Percentiles rank a stretch among this genome's conserved stretches.
These are phyloP conservation scores for Flaveria ramosissima DNA, from an alignment of 129 eudicot species.

Conservation along the genomic window DNA sequence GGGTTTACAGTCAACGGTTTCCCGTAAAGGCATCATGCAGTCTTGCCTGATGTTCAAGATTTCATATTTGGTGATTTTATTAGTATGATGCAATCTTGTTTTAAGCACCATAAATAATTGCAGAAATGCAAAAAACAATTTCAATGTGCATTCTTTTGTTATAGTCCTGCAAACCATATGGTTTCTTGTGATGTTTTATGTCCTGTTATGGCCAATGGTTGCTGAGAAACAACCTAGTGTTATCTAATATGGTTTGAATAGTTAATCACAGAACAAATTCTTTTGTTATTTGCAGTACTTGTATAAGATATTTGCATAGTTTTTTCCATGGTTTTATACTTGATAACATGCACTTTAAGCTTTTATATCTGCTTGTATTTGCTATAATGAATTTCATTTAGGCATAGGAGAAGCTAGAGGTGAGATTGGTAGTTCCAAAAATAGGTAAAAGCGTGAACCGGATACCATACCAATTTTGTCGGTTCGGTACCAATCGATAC, in stretches of 20 bases:
- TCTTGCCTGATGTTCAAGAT: not conserved
- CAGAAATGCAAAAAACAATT: not conserved
- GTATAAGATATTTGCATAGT: not conserved
- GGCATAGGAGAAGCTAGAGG: too few species aligned
- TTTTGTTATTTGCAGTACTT: not conserved
- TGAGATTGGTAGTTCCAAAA: too few species aligned
- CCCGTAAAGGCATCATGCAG: not conserved
- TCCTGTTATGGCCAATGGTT: too few species aligned
- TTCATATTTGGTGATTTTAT: not conserved
- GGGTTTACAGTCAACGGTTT: conserved; percentile 72
- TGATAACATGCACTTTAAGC: not conserved
- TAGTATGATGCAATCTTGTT: not conserved
- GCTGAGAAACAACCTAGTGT: not conserved
- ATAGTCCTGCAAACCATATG: not conserved
- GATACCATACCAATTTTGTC: too few species aligned
- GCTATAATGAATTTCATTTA: too few species aligned
- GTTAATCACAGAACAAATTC: not conserved
- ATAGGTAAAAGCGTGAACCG: too few species aligned
- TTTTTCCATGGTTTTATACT: not conserved
- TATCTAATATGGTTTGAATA: not conserved
- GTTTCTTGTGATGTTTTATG: not conserved
- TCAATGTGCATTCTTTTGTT: not conserved
- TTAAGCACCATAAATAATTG: not conserved
- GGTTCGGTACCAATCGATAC: too few species aligned
- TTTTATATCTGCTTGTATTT: not conserved